Conservation (phyloP, 176 grass and related monocot species). For the Stipa capillata region DNA sequence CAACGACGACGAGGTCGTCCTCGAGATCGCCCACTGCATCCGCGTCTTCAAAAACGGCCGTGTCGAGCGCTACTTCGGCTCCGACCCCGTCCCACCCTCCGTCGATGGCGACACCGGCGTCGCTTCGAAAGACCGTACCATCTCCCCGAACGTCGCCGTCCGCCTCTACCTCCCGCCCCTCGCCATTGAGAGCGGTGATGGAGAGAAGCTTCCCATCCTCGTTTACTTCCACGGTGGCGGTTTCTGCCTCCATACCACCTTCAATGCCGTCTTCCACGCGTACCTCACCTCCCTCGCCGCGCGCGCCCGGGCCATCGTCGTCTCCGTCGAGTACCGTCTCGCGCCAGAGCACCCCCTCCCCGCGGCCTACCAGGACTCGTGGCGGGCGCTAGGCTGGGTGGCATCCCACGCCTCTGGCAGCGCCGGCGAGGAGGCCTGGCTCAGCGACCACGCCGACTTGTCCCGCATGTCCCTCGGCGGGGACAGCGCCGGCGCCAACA, state of each 20-base stretch:
- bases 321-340: slow-evolving; percentile 67
- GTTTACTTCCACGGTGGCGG: slow-evolving; percentile 49
- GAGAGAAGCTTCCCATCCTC: slow-evolving; percentile 33
- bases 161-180: slow-evolving; percentile 48
- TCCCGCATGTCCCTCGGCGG: slow-evolving; percentile 39
- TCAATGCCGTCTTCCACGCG: slow-evolving; percentile 38
- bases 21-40: slow-evolving; percentile 40
- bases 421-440: slow-evolving; percentile 34
- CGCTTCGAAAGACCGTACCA: slow-evolving; percentile 40
- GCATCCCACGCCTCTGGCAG: slow-evolving; percentile 13
- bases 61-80: slow-evolving; percentile 40
- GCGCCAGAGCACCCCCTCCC: slow-evolving; percentile 71
- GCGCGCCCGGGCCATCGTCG: slow-evolving; percentile 26
- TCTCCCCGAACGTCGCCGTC: slow-evolving; percentile 25
- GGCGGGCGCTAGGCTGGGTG: slow-evolving; percentile 42
- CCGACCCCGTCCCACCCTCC: slow-evolving; percentile 34
- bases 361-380: slow-evolving; percentile 40
- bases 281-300: slow-evolving; percentile 44
- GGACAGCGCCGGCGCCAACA: slow-evolving; percentile 62
- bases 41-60: slow-evolving; percentile 49
- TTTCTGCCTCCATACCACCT: slow-evolving; percentile 40
- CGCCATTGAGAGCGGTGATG: background rate
- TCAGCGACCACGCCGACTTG: slow-evolving; percentile 34
- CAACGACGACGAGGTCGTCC: slow-evolving; percentile 34
- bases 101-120: slow-evolving; percentile 29